Evolutionary conservation across 768 basidiomycete genomes (phyloP), one percentile per base, ranked within the genome.

Genomic region (Rubroboletus pulcherrimus): DNA sequence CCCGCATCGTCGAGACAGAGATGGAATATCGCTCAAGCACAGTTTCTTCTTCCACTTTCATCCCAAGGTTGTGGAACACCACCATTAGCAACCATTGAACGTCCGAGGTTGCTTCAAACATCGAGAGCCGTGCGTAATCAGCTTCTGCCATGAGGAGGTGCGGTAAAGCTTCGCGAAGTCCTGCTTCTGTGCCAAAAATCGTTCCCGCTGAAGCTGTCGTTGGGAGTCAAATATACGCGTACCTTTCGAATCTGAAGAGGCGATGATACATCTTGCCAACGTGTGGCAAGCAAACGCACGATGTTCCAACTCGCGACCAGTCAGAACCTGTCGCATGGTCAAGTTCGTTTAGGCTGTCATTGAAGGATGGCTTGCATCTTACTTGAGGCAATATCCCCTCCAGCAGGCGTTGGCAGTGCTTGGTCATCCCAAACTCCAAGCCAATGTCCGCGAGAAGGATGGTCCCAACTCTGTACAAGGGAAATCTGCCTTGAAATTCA

Each of bases 311-410:
- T 93, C 89, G 48, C 82, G 78, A 5, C 88, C 91, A 49, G 73
- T 74, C 43, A 91, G 82, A 35, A 92, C 72, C 89, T 91, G 57
- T 51, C 30, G 21, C n/a, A 31, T 31, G 19, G 10, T 53, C 37
- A 53, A 15, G 15, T 17, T 42, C 1, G 31, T 41, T 37, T 26
- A n/a, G 1, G 40, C 4, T 19, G 19, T 14, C 8, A 45, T 7
- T 17, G 46, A 11, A 55, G 34, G n/a, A 43, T 41, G 19, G 60
- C 74, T 9, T 21, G 33, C 17, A 38, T 42, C 59, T 56, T 55
- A 87, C 91, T 74, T 93, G 91, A 21, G 91, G 91, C 77, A 93
- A 80, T 44, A 92, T 82, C 56, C 89, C 90, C 46, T 91, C 86
- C 44, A 94, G 62, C 48, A 92, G 77, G 54, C 77, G 78, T 59